These are phyloP conservation scores for Beauveria pseudobassiana DNA, from an alignment of 2,329 filamentous ascomycete genomes.

Conservation along the genomic window DNA sequence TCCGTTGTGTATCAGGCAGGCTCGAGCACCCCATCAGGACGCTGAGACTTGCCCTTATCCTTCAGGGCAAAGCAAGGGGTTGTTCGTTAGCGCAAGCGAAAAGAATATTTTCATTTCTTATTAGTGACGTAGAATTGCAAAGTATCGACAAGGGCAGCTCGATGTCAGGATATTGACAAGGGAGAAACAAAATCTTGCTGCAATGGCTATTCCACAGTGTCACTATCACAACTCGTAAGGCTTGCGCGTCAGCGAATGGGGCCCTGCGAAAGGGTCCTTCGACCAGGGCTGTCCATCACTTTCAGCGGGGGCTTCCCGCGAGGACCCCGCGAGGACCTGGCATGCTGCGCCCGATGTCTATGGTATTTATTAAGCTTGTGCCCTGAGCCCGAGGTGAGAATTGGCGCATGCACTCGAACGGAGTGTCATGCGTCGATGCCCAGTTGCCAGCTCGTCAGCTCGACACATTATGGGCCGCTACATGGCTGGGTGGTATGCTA, in stretches of 20 bases:
- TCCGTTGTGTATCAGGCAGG: conserved; percentile 3
- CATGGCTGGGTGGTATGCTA: not conserved
- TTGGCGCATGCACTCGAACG: not conserved
- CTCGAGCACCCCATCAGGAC: not conserved
- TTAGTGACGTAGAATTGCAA: not conserved
- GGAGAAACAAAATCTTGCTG: not conserved
- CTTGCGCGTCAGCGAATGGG: not conserved
- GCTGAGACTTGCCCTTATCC: not conserved
- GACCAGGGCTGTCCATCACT: not conserved
- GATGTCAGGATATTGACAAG: not conserved
- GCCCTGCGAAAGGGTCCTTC: not conserved
- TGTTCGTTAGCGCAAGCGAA: not conserved
- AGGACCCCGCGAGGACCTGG: not conserved
- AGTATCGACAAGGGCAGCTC: not conserved
- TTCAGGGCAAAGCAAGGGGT: not conserved
- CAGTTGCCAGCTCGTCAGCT: conserved; percentile 8
- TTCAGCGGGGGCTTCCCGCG: not conserved
- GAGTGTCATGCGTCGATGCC: conserved; percentile 8
- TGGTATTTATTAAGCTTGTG: not conserved
- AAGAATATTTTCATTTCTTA: not conserved
- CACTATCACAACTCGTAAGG: not conserved
- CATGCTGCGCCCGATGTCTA: not conserved
- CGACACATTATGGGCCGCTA: not conserved
- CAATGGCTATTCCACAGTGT: not conserved
- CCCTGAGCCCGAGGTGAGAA: not conserved